phyloP scores from a whole-genome alignment of 305 asterid species.

The Fraxinus greggii region DNA sequence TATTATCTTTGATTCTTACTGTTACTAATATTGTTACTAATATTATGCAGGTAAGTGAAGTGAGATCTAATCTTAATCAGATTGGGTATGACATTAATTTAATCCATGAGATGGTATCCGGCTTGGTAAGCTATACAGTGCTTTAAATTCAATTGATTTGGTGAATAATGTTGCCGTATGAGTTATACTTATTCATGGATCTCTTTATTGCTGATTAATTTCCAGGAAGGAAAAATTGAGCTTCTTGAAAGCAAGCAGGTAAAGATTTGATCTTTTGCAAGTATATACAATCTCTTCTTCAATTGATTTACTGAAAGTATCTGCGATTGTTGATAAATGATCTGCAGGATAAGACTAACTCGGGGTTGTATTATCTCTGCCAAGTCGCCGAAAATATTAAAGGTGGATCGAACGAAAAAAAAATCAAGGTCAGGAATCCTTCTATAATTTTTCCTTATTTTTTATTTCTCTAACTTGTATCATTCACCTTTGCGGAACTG shows the following conservation, averaged over 20 bases:
- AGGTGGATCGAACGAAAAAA: slow-evolving; percentile 48
- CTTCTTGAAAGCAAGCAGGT: slow-evolving; percentile 84
- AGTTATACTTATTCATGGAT: slow-evolving; percentile 20
- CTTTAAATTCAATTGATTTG: slow-evolving; percentile 14
- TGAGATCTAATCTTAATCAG: slow-evolving; percentile 59
- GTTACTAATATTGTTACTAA: slow-evolving; percentile 13
- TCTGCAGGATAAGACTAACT: slow-evolving; percentile 67
- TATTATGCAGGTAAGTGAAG: slow-evolving; percentile 61
- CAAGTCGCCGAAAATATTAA: slow-evolving; percentile 60
- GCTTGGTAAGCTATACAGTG: slow-evolving; percentile 52
- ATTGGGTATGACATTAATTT: slow-evolving; percentile 60
- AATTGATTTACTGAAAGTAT: neutral
- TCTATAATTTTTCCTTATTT: neutral
- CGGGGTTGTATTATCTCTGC: slow-evolving; percentile 80
- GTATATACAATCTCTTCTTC: neutral
- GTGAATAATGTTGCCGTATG: neutral
- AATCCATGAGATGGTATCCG: slow-evolving; percentile 69
- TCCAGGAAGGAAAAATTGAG: slow-evolving; percentile 74
- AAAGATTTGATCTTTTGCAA: slow-evolving; percentile 8
- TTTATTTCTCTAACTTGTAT: neutral
- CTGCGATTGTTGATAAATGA: slow-evolving; percentile 19
- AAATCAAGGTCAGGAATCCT: slow-evolving; percentile 47
- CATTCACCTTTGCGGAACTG: neutral
- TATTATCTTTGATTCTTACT: slow-evolving; percentile 14
- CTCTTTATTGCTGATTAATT: slow-evolving; percentile 14